phyloP scores from a whole-genome alignment of 2,329 filamentous ascomycete species.

The Aspergillus ochraceus region DNA sequence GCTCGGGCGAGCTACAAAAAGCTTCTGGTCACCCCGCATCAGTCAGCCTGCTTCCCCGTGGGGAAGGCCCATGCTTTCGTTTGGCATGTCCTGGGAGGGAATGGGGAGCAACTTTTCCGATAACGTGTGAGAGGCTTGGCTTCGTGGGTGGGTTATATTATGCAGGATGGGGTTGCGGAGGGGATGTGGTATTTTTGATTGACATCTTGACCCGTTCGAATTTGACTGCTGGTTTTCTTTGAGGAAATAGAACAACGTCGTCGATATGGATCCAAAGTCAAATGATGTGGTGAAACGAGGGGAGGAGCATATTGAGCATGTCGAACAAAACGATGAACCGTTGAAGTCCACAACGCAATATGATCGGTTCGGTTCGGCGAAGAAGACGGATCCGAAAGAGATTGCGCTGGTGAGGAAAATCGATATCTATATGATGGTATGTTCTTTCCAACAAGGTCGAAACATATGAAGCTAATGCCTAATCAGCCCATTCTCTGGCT shows the following conservation, averaged over 20 bases:
- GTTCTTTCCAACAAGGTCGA: neutral
- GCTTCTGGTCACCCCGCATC: neutral
- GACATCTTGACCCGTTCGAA: too few relatives aligned
- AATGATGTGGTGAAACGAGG: neutral
- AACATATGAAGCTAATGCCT: neutral
- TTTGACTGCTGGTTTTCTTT: too few relatives aligned
- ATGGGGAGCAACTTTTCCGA: neutral
- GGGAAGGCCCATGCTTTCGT: neutral
- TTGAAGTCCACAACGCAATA: neutral
- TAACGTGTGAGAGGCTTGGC: neutral
- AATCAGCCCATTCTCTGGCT: conserved; percentile 10
- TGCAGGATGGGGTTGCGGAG: neutral
- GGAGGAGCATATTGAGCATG: neutral
- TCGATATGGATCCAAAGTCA: neutral
- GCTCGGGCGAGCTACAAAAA: neutral
- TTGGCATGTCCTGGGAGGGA: neutral
- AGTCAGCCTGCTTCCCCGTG: neutral
- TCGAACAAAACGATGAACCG: neutral
- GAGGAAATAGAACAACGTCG: too few relatives aligned
- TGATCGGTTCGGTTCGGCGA: conserved; percentile 7
- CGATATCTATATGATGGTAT: conserved; percentile 13
- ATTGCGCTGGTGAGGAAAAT: conserved; percentile 15
- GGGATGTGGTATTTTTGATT: too few relatives aligned
- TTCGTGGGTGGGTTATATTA: neutral
- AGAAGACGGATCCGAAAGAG: conserved; percentile 10